Evolutionary conservation across 345 rosid species (phyloP), one percentile per base, ranked within the genome.

Genomic region (Syzygium aromaticum): DNA sequence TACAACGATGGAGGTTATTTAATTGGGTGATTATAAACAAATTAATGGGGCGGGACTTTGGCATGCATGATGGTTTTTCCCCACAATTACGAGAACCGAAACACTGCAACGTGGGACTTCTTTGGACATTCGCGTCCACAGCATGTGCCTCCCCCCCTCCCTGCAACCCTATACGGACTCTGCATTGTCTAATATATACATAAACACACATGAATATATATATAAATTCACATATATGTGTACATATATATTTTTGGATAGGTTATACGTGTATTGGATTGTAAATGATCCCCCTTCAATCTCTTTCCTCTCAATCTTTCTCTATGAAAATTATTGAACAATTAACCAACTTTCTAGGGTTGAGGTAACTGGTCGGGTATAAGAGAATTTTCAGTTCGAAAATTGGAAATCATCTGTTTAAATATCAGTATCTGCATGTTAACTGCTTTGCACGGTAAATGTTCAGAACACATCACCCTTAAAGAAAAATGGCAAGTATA

Each of bases 11-110:
- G 84, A 11, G 53, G 67, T 59, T 85, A 86, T 80, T 51, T 28
- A 51, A 51, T 54, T 22, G 51, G 28, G 25, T 25, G 56, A 51
- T 87, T 46, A 87, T 59, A 84, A 84, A 84, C 59, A 80, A 83
- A 61, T 83, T 38, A 38, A 38, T 38, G 40, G 40, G 40, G 40
- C 40, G 40, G 40, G 40, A 2, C 38, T 33, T 51, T 51, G 92
- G 95, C 92, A 94, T 92, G 96, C 96, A 93, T 94, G 95, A 96
- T 96, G 93, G 92, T 95, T 98, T 94, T 95, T 92, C 90, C 93
- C 92, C 93, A 87, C 85, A 91, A 90, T 61, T 83, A 90, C 91
- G 86, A 90, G 92, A 91, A 90, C 85, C 87, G 87, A 89, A 89
- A 88, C 90, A 91, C 78, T 33, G 54, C 85, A 90, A 89, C 90